A percentile compares a stretch with the other conserved stretches of the same genome.
These are phyloP conservation scores for Nemania sp. DNA, from an alignment of 2,329 filamentous ascomycete genomes.

Conservation along the genomic window DNA sequence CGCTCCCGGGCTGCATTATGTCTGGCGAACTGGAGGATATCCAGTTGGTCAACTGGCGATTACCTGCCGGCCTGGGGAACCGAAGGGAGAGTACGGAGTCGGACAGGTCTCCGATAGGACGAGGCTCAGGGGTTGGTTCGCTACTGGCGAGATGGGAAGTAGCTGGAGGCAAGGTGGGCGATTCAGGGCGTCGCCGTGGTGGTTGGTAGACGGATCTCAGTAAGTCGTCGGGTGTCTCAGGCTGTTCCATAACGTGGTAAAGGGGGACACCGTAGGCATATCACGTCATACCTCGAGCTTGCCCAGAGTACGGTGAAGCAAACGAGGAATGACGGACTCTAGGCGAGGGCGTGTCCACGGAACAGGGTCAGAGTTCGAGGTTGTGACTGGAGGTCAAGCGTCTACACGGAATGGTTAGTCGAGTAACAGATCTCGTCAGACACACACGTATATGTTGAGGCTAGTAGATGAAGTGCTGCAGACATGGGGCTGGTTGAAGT, in stretches of 20 bases:
- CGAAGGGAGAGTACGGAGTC: constrained; percentile 55
- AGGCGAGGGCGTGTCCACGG: constrained; percentile 17
- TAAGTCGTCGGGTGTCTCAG: constrained; percentile 36
- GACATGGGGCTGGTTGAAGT: neutral
- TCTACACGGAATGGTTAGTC: constrained; percentile 11
- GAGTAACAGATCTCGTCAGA: neutral
- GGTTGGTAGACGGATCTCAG: constrained; percentile 37
- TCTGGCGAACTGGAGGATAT: constrained; percentile 61
- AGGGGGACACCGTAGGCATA: constrained; percentile 41
- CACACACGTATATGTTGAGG: neutral
- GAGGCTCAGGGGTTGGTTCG: constrained; percentile 31
- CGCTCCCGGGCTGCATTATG: constrained; percentile 55
- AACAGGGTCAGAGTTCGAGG: neutral
- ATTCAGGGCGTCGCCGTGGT: constrained; percentile 17
- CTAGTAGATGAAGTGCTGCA: neutral
- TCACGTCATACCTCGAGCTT: constrained; percentile 46
- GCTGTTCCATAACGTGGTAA: constrained; percentile 58
- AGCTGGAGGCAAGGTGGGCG: constrained; percentile 17
- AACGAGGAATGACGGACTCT: constrained; percentile 36
- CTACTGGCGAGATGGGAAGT: constrained; percentile 36
- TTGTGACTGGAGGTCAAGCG: neutral
- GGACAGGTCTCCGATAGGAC: constrained; percentile 32
- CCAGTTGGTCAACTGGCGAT: constrained; percentile 61
- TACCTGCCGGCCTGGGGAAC: constrained; percentile 61
- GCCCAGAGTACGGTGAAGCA: constrained; percentile 35